Conservation (phyloP, 2,329 filamentous ascomycete species). For the Metarhizium guizhouense region DNA sequence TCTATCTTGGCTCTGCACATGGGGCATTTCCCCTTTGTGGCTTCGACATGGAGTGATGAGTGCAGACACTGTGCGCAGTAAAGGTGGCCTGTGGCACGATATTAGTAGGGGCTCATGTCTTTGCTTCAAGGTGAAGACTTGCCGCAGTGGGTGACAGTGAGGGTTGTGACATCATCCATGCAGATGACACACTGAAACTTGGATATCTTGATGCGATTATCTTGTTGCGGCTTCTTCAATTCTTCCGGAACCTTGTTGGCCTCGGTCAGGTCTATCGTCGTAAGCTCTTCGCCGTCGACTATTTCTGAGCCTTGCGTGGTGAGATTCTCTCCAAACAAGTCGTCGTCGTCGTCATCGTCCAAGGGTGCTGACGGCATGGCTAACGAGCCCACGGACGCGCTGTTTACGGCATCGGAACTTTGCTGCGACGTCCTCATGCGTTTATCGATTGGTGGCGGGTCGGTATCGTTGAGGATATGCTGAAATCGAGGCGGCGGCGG, state of each 20-base stretch:
- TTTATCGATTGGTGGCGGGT: constrained; percentile 14
- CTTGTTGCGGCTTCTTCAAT: constrained; percentile 31
- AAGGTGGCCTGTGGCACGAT: constrained; percentile 41
- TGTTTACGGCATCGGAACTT: neutral
- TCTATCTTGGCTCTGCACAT: constrained; percentile 55
- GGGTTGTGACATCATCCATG: constrained; percentile 49
- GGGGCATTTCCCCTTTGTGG: constrained; percentile 49
- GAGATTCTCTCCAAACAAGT: constrained; percentile 18
- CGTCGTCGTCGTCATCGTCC: constrained; percentile 20
- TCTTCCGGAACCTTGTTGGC: constrained; percentile 34
- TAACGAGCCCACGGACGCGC: neutral
- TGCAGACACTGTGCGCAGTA: constrained; percentile 57
- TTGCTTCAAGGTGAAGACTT: constrained; percentile 19
- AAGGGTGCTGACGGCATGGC: neutral
- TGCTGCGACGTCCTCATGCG: constrained; percentile 15
- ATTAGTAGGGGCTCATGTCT: neutral
- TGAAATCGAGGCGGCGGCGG: constrained; percentile 2
- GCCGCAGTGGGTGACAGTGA: constrained; percentile 61
- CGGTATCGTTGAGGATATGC: neutral
- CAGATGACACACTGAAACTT: constrained; percentile 59
- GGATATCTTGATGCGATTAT: constrained; percentile 42
- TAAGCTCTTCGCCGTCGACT: constrained; percentile 14
- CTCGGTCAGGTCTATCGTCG: constrained; percentile 28
- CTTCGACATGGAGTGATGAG: constrained; percentile 48
- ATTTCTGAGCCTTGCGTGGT: neutral